A percentile compares a stretch with the other conserved stretches of the same genome.
phyloP scores from a whole-genome alignment of 148 eudicot genomes.

The Dysphania ambrosioides region DNA sequence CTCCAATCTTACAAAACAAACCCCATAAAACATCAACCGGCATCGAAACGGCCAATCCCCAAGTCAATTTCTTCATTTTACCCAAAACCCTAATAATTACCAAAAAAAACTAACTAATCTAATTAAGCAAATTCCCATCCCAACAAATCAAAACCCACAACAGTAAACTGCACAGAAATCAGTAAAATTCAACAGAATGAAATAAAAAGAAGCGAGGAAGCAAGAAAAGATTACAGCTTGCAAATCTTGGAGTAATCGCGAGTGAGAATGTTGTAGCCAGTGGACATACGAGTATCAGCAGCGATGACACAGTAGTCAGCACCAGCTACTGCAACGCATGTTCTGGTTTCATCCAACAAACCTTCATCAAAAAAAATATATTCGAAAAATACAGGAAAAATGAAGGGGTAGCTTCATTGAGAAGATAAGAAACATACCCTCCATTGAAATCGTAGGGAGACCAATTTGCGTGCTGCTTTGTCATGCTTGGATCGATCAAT shows the following conservation, averaged over 20 bases:
- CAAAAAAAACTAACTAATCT: no score
- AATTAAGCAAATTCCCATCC: no score
- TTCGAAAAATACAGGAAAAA: neutral
- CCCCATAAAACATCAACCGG: no score
- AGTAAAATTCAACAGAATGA: no score
- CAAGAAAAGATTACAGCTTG: conserved; percentile 46
- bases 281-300: conserved; percentile 90
- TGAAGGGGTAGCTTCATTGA: neutral
- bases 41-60: no score
- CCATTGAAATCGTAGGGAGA: conserved; percentile 96
- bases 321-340: conserved; percentile 77
- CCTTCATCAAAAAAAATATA: neutral
- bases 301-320: conserved; percentile 90
- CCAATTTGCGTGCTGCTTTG: conserved; percentile 68
- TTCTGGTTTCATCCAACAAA: conserved; percentile 33
- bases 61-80: no score
- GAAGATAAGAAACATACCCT: conserved; percentile 54
- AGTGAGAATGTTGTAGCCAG: conserved; percentile 88
- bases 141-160: no score
- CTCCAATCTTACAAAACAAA: no score
- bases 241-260: conserved; percentile 90
- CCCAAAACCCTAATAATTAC: no score
- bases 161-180: neutral
- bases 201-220: neutral
- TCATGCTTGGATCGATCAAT: conserved; percentile 39